Base-by-base conservation (phyloP, 176 grass and related monocot species). In the Rhynchospora breviuscula region DNA sequence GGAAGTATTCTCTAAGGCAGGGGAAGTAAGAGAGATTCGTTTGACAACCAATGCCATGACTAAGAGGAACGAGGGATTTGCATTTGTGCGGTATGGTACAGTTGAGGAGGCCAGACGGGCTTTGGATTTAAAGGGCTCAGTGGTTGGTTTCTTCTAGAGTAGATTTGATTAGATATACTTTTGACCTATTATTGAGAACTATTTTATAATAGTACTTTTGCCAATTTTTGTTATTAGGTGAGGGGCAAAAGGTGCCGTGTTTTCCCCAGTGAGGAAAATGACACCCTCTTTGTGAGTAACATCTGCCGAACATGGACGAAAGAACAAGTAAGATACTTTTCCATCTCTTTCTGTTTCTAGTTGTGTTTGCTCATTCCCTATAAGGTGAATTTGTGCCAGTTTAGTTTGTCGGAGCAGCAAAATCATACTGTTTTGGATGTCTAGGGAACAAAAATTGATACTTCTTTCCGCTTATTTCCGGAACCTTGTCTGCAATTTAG, bases 301-400 rank as follows among this genome's bases (percentile, higher is more conserved):
- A 82, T 82, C 29, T 82, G 79, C 67, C 79, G 79, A 62, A 82
- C 79, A 64, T 82, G 79, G 79, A 82, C 79, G 13, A 82, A 82
- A 40, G 61, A 82, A 82, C 79, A 82, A 67, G 79, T 82, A 66
- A 82, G 33, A 66, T 53, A 31, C 12, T n/a, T 40, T 78, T 40
- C 8, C 35, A 60, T 54, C 2, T 18, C 7, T 61, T 62, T 7
- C 12, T 2, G 14, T 80, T 59, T 35, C 75, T 79, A 59, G 6
- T 44, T 59, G 18, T 33, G 43, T 63, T 49, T 82, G 7, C 13
- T n/a, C 2, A 23, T 67, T 63, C 21, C 15, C 14, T 25, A 10
- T 13, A 52, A 46, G 35, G 57, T 63, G 17, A 44, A 60, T 46
- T 18, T 19, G 19, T 80, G 56, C 51, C 12, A 29, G 23, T 57